Percentiles rank a stretch among this genome's conserved stretches.
Conservation (phyloP, 1,284 basidiomycete genomes). For the Apiotrichum gracile region DNA sequence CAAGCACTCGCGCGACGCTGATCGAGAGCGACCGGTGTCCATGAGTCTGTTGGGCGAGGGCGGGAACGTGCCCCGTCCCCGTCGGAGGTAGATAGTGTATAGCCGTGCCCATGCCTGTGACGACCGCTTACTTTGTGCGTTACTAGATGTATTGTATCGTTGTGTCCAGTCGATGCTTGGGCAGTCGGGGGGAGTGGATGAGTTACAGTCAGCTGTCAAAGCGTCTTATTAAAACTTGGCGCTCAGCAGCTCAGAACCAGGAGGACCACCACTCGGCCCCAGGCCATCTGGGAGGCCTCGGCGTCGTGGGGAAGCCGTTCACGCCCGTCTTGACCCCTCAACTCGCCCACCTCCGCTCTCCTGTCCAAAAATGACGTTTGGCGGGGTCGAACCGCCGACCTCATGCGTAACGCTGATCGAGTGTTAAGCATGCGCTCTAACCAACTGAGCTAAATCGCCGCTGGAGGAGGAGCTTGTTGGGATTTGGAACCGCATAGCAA, state of each 20-base stretch:
- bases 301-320: no score
- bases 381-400: background rate
- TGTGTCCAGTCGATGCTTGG: no score
- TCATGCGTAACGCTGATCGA: background rate
- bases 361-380: background rate
- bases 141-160: background rate
- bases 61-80: background rate
- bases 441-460: background rate
- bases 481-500: no score
- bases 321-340: no score
- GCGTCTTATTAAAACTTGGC: no score
- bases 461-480: background rate
- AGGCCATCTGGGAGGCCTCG: no score
- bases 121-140: background rate
- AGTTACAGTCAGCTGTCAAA: no score
- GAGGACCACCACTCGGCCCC: no score
- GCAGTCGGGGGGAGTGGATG: no score
- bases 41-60: background rate
- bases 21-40: background rate
- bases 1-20: background rate
- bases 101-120: no score
- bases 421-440: background rate
- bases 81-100: conserved; percentile 11
- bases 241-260: no score
- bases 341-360: no score